A percentile compares a stretch with the other conserved stretches of the same genome.
Conservation (phyloP, 2,329 filamentous ascomycete genomes). For the Calonectria pteridis region DNA sequence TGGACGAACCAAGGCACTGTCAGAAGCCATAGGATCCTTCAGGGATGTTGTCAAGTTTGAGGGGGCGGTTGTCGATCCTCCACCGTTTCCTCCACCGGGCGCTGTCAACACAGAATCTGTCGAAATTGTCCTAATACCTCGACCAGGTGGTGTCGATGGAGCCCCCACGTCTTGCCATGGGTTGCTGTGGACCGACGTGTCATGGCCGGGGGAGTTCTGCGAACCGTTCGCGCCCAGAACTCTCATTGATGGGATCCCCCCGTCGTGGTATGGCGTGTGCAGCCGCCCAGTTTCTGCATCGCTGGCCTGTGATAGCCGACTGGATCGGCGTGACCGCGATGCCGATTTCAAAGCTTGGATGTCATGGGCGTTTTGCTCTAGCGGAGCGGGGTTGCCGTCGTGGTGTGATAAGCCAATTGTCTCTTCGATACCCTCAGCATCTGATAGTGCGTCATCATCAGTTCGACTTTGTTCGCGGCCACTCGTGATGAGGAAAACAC, state of each 20-base stretch:
- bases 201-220: slow-evolving; percentile 49
- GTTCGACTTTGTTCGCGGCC: slow-evolving; percentile 74
- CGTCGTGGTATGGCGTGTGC: slow-evolving; percentile 51
- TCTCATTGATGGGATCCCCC: slow-evolving; percentile 52
- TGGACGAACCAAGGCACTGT: slow-evolving; percentile 46
- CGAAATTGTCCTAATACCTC: slow-evolving; percentile 54
- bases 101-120: slow-evolving; percentile 49
- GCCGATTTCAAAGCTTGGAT: slow-evolving; percentile 41
- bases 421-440: slow-evolving; percentile 72
- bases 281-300: slow-evolving; percentile 55
- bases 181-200: slow-evolving; percentile 57
- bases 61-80: slow-evolving; percentile 39
- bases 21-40: slow-evolving; percentile 43
- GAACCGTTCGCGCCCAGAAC: slow-evolving; percentile 47
- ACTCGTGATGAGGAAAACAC: slow-evolving; percentile 97
- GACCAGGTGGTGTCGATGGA: slow-evolving; percentile 45
- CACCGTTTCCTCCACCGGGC: slow-evolving; percentile 16
- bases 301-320: slow-evolving; percentile 60
- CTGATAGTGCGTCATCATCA: slow-evolving; percentile 65
- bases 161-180: slow-evolving; percentile 57
- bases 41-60: slow-evolving; percentile 50
- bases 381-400: slow-evolving; percentile 42
- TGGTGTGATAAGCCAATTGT: slow-evolving; percentile 72
- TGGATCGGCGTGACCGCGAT: slow-evolving; percentile 65
- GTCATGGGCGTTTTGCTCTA: slow-evolving; percentile 36